Percentiles rank a stretch among this genome's conserved stretches.
Conservation (phyloP, 805 yeast species). For the Osmozyma mogii region DNA sequence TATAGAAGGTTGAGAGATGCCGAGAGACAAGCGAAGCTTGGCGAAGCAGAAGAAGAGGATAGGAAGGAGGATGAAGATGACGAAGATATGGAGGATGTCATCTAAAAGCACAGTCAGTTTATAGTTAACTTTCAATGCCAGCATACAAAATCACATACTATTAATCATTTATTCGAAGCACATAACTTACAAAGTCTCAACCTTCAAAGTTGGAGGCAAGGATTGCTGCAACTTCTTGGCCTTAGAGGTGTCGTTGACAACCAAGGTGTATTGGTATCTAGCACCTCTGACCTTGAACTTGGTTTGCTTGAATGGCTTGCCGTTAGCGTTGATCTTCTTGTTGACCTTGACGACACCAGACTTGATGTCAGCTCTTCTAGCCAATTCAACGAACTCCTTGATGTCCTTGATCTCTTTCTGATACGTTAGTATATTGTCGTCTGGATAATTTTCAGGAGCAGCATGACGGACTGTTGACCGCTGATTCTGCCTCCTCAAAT, state of each 20-base stretch:
- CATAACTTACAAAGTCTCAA: conserved; percentile 41
- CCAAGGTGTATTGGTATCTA: conserved; percentile 88
- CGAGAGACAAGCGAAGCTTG: conserved; percentile 61
- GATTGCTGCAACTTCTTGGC: conserved; percentile 97
- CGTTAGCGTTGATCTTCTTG: conserved; percentile 71
- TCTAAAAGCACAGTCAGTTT: too few relatives aligned
- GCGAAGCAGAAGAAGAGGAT: conserved; percentile 28
- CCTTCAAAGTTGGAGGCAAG: conserved; percentile 87
- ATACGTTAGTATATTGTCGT: conserved; percentile 12
- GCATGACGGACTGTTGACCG: neutral
- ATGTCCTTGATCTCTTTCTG: conserved; percentile 85
- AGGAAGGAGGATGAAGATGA: conserved; percentile 33
- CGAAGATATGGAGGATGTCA: conserved; percentile 46
- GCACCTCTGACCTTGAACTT: conserved; percentile 99
- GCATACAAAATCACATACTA: too few relatives aligned
- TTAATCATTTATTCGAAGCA: conserved; percentile 4
- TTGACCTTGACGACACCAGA: conserved; percentile 92
- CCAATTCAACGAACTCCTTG: conserved; percentile 94
- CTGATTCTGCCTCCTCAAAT: neutral
- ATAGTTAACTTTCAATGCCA: too few relatives aligned
- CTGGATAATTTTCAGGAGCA: neutral
- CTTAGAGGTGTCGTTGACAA: conserved; percentile 90
- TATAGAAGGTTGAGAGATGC: conserved; percentile 74
- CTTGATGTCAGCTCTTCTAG: conserved; percentile 92
- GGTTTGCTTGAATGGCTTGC: conserved; percentile 85